A percentile compares a stretch with the other conserved stretches of the same genome.
phyloP scores from a whole-genome alignment of 306 rosid genomes.

The Dicorynia guianensis region DNA sequence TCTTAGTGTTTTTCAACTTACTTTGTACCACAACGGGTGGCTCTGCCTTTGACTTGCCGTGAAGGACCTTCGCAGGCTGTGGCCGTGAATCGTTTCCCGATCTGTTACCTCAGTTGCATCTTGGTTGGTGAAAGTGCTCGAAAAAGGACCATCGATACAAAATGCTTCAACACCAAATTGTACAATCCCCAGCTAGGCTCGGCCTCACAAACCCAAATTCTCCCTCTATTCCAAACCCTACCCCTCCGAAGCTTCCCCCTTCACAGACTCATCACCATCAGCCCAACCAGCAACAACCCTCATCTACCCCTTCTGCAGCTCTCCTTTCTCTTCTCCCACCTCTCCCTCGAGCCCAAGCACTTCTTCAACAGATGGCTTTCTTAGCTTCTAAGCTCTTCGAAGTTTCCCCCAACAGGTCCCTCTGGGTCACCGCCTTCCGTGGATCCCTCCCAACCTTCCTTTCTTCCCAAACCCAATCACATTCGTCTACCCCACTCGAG shows the following conservation, averaged over 20 bases:
- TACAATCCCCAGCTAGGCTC: constrained; percentile 86
- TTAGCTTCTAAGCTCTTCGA: constrained; percentile 77
- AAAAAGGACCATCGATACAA: constrained; percentile 26
- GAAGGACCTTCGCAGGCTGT: too few species aligned
- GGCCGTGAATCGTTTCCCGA: not conserved
- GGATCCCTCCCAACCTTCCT: constrained; percentile 83
- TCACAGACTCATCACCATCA: constrained; percentile 49
- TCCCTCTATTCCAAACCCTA: constrained; percentile 73
- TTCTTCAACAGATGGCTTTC: constrained; percentile 86
- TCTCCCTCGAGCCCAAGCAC: constrained; percentile 85
- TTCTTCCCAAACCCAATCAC: constrained; percentile 60
- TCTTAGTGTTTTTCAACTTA: too few species aligned
- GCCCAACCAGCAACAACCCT: constrained; percentile 42
- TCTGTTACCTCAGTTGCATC: not conserved
- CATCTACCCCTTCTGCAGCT: constrained; percentile 49
- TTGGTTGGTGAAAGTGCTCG: too few species aligned
- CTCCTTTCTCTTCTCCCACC: constrained; percentile 89
- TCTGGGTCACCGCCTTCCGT: constrained; percentile 80
- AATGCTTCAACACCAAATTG: constrained; percentile 84
- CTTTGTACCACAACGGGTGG: not conserved
- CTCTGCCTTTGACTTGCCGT: not conserved
- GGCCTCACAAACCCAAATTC: constrained; percentile 86
- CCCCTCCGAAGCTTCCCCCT: constrained; percentile 76
- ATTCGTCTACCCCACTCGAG: constrained; percentile 46
- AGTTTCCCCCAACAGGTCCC: constrained; percentile 73